phyloP scores from a whole-genome alignment of 805 yeast species.

The Phaffomyces antillensis region DNA sequence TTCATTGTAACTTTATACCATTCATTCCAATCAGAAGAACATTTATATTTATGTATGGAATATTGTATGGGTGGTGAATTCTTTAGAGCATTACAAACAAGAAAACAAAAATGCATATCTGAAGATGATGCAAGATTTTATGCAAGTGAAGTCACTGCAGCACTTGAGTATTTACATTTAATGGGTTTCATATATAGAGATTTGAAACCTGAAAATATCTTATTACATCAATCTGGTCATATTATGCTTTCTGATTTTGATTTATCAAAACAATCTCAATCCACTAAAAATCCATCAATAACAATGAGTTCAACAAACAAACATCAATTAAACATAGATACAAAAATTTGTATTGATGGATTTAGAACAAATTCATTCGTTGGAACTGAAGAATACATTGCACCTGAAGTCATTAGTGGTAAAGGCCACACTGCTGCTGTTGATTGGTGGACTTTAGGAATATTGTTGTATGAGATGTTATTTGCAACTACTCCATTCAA shows the following conservation, averaged over 20 bases:
- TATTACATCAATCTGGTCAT: conserved; percentile 94
- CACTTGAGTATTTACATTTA: conserved; percentile 87
- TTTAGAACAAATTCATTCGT: conserved; percentile 97
- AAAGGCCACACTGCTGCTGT: conserved; percentile 97
- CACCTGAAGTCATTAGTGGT: conserved; percentile 96
- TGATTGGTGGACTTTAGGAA: conserved; percentile 99
- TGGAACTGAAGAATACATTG: conserved; percentile 97
- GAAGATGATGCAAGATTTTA: conserved; percentile 91
- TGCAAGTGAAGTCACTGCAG: conserved; percentile 96
- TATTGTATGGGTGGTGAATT: conserved; percentile 99
- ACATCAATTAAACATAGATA: conserved; percentile 66
- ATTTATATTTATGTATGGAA: conserved; percentile 92
- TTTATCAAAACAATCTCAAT: conserved; percentile 79
- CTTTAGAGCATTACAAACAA: conserved; percentile 89
- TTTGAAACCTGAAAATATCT: conserved; percentile 91
- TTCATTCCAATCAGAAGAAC: conserved; percentile 91
- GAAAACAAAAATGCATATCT: conserved; percentile 74
- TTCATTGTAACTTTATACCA: conserved; percentile 94
- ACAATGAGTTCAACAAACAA: conserved; percentile 25
- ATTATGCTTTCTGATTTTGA: conserved; percentile 97
- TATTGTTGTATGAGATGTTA: conserved; percentile 87
- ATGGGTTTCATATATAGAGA: conserved; percentile 98
- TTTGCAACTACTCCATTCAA: conserved; percentile 96
- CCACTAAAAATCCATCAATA: conserved; percentile 70
- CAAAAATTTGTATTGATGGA: conserved; percentile 92